Base-by-base conservation (phyloP, 345 rosid species). In the Geranium rotundifolium region DNA sequence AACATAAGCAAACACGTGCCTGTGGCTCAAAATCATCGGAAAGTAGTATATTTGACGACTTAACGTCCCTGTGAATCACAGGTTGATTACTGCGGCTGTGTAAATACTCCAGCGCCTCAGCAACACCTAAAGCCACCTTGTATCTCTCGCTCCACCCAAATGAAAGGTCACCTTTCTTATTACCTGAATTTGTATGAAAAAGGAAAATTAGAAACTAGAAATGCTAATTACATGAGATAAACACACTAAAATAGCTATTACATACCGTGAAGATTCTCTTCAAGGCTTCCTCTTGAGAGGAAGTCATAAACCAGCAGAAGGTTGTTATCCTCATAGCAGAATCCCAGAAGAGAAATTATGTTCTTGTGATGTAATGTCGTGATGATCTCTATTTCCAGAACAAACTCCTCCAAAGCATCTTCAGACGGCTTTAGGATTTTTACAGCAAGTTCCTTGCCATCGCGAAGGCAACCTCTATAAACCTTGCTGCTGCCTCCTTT, bases 401-500 rank as follows among this genome's bases (percentile, higher is more conserved):
- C 73, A 67, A 90, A 90, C 69, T 95, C 96, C 65, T 85, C 80
- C 73, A 88, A 56, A 29, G 76, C 78, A 70, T 82, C 78, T 8
- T 64, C 76, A 63, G 95, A 86, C 58, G 93, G 91, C 80, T 88
- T 88, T 76, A 95, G 66, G 55, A 81, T 70, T 75, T 95, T 95
- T 74, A 90, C 86, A 29, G 99, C 99, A 70, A 95, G 57, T 80
- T 95, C 93, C 80, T 86, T 88, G 39, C 96, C 93, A 73, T 86
- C 95, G 31, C 82, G 84, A 59, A 95, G 80, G 61, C 79, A 77
- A 46, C 99, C 99, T 79, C 75, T 82, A 69, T 88, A 95, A 58
- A 95, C 97, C 63, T 78, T 79, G 68, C 99, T 86, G 65, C 90
- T 87, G 49, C 99, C 99, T 54, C 99, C 99, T 82, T 76, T 90